A percentile compares a stretch with the other conserved stretches of the same genome.
Conservation (phyloP, 2,329 filamentous ascomycete genomes). For the Hawksworthiomyces lignivorus region DNA sequence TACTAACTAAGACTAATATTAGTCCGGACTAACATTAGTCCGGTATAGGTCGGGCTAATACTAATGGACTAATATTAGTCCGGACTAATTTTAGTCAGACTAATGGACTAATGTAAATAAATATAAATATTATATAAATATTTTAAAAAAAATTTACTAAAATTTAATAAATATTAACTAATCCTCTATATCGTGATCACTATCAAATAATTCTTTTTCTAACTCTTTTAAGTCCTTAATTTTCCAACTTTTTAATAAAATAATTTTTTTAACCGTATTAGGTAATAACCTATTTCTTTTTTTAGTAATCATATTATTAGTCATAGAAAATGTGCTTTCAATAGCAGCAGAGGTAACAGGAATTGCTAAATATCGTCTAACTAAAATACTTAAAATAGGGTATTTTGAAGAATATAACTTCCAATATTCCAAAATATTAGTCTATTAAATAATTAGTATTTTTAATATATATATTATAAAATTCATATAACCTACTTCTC, state of each 20-base stretch:
- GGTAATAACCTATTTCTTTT: not conserved
- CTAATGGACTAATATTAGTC: too few relatives aligned
- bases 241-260: constrained; percentile 3
- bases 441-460: not conserved
- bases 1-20: too few relatives aligned
- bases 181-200: not conserved
- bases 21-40: too few relatives aligned
- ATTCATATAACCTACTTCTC: too few relatives aligned
- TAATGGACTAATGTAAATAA: too few relatives aligned
- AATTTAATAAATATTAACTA: not conserved
- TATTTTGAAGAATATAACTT: not conserved
- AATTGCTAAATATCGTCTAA: not conserved
- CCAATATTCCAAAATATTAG: not conserved
- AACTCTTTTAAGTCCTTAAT: not conserved
- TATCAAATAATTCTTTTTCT: too few relatives aligned
- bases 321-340: not conserved
- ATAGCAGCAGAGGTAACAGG: not conserved
- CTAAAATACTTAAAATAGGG: not conserved
- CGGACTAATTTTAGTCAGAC: too few relatives aligned
- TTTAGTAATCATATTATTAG: not conserved
- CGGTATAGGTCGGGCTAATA: too few relatives aligned
- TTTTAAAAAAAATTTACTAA: constrained; percentile 2
- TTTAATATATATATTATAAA: not conserved
- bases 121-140: too few relatives aligned
- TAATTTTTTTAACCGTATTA: constrained; percentile 1